phyloP scores from a whole-genome alignment of 2,329 filamentous ascomycete species.

The Decorospora gaudefroyi region DNA sequence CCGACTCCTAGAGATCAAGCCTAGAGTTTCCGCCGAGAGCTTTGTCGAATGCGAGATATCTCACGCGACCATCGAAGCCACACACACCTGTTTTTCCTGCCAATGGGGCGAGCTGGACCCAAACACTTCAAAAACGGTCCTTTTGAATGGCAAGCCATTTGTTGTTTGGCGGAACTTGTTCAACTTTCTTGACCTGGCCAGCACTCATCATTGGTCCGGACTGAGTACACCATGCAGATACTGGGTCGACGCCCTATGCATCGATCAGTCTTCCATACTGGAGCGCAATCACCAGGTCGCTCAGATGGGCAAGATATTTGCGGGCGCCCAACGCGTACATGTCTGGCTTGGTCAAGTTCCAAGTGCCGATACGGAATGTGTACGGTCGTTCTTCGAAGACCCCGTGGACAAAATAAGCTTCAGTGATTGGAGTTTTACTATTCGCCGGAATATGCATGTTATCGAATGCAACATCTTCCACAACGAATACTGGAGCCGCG shows the following conservation, averaged over 20 bases:
- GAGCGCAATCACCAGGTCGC: constrained; percentile 20
- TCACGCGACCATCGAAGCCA: not conserved
- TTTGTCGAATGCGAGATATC: not conserved
- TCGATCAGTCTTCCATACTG: constrained; percentile 8
- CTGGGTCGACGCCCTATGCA: constrained; percentile 19
- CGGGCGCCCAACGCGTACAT: constrained; percentile 2
- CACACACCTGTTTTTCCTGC: constrained; percentile 4
- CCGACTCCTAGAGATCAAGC: not conserved
- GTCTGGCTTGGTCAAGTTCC: constrained; percentile 17
- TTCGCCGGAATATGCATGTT: not conserved
- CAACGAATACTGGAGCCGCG: constrained; percentile 12
- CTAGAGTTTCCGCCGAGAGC: not conserved
- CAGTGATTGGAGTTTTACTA: too few species aligned
- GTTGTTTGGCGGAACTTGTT: constrained; percentile 8
- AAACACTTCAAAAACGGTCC: not conserved
- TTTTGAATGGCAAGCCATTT: constrained; percentile 11
- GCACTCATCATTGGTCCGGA: not conserved
- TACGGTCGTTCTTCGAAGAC: too few species aligned
- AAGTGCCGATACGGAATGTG: too few species aligned
- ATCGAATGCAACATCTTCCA: constrained; percentile 4
- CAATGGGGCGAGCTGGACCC: constrained; percentile 1
- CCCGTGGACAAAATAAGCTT: too few species aligned
- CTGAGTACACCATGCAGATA: constrained; percentile 2
- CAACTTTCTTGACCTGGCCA: constrained; percentile 10
- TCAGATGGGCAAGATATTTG: constrained; percentile 21